Evolutionary conservation across 2,329 filamentous ascomycete species (phyloP).

Genomic region (Diplodia seriata): DNA sequence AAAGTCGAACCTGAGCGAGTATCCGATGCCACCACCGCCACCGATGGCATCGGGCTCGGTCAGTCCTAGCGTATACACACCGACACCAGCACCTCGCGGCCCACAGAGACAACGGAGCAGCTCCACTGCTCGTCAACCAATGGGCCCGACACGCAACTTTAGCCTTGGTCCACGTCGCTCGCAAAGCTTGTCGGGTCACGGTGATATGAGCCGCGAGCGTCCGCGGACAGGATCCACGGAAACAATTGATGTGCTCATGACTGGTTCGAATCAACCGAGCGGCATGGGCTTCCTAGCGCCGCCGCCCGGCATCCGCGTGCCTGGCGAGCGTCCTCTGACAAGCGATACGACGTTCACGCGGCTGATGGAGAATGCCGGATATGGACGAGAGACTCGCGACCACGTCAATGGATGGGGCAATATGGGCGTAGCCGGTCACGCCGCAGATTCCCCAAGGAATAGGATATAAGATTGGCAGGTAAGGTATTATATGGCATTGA

Average conservation of each 20-base stretch:
- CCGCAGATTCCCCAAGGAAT: conserved; percentile 18
- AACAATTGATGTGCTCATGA: conserved; percentile 55
- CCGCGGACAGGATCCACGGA: conserved; percentile 48
- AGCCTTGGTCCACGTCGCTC: conserved; percentile 26
- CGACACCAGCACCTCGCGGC: conserved; percentile 18
- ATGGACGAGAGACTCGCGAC: conserved; percentile 33
- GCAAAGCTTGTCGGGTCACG: conserved; percentile 13
- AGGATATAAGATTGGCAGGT: conserved; percentile 18
- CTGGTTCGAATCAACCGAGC: conserved; percentile 37
- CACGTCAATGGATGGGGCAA: conserved; percentile 27
- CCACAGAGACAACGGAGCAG: conserved; percentile 18
- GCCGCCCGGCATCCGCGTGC: conserved; percentile 31
- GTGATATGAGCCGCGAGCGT: conserved; percentile 32
- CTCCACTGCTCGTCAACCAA: conserved; percentile 22
- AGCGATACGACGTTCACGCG: conserved; percentile 50
- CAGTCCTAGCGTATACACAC: conserved; percentile 26
- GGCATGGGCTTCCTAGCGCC: conserved; percentile 23
- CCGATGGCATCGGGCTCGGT: conserved; percentile 11
- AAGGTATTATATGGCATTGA: conserved; percentile 6
- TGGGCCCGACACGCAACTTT: conserved; percentile 28
- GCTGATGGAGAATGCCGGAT: conserved; percentile 53
- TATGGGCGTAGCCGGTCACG: conserved; percentile 6
- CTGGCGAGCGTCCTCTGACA: conserved; percentile 38
- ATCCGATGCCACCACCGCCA: conserved; percentile 9
- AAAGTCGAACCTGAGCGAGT: conserved; percentile 2